A percentile compares a stretch with the other conserved stretches of the same genome.
Evolutionary conservation across 306 rosid species (phyloP).

Genomic region (Sophora flavescens): DNA sequence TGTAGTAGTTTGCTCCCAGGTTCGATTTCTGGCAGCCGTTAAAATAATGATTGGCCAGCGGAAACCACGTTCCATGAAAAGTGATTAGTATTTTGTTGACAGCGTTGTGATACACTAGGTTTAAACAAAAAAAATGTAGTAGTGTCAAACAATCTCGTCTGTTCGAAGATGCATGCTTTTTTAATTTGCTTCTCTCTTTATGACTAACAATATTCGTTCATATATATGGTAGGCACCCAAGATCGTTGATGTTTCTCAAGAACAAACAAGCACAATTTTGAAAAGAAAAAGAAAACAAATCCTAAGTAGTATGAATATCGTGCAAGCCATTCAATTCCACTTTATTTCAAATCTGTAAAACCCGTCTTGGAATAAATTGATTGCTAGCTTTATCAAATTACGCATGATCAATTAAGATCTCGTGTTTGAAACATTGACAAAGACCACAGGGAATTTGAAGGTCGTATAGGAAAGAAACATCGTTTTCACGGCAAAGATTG

Average conservation of each 20-base stretch:
- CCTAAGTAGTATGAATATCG: background rate
- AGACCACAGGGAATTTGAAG: conserved; percentile 31
- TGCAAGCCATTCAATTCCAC: conserved; percentile 19
- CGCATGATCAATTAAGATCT: conserved; percentile 63
- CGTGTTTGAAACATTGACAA: conserved; percentile 47
- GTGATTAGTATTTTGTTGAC: no score
- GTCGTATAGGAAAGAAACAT: conserved; percentile 16
- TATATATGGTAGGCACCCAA: background rate
- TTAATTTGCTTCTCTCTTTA: background rate
- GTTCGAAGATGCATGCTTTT: background rate
- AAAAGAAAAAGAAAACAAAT: background rate
- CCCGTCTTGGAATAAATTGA: conserved; percentile 34
- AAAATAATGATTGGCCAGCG: no score
- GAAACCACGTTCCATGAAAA: no score
- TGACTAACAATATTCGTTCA: background rate
- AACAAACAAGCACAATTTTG: no score
- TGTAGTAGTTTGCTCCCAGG: no score
- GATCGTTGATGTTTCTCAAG: conserved; percentile 15
- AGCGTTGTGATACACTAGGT: no score
- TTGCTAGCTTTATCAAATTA: conserved; percentile 47
- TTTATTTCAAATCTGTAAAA: conserved; percentile 59
- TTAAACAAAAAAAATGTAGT: no score
- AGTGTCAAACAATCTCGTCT: background rate
- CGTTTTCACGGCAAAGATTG: conserved; percentile 21
- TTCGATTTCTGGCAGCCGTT: no score